phyloP scores from a whole-genome alignment of 768 basidiomycete genomes.

The Pulveroboletus frians region DNA sequence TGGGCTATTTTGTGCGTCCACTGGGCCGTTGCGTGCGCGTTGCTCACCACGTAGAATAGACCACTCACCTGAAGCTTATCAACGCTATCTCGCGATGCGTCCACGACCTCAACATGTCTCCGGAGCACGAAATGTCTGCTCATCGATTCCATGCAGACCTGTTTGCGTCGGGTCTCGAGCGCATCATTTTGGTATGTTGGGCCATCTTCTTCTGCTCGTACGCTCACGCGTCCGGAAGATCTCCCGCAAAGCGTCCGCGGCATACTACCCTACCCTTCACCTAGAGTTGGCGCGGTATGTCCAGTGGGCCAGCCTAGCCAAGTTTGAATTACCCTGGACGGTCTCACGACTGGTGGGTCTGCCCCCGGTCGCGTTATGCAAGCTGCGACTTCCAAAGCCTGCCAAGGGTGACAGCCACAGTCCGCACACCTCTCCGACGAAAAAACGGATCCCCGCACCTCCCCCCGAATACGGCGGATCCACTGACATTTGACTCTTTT shows the following conservation, averaged over 20 bases:
- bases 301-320: slow-evolving; percentile 54
- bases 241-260: slow-evolving; percentile 88
- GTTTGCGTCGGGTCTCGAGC: slow-evolving; percentile 87
- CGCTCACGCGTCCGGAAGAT: slow-evolving; percentile 47
- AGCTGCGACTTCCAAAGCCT: slow-evolving; percentile 24
- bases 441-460: slow-evolving; percentile 17
- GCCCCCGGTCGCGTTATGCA: slow-evolving; percentile 63
- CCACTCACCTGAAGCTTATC: slow-evolving; percentile 80
- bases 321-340: slow-evolving; percentile 77
- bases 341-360: slow-evolving; percentile 73
- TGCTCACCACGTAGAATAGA: slow-evolving; percentile 42
- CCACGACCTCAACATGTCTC: slow-evolving; percentile 59
- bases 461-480: slow-evolving; percentile 39
- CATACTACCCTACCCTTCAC: slow-evolving; percentile 92
- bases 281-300: slow-evolving; percentile 91
- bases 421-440: slow-evolving; percentile 22
- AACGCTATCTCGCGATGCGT: slow-evolving; percentile 71
- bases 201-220: background rate
- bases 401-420: slow-evolving; percentile 12
- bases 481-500: slow-evolving; percentile 34
- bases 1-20: slow-evolving; percentile 83
- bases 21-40: background rate
- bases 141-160: slow-evolving; percentile 81
- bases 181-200: slow-evolving; percentile 72
- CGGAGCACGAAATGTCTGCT: slow-evolving; percentile 70